Evolutionary conservation across 495 filamentous ascomycete species (phyloP), one percentile per base, ranked within the genome.

Genomic region (Penicillium dipodomyicola): DNA sequence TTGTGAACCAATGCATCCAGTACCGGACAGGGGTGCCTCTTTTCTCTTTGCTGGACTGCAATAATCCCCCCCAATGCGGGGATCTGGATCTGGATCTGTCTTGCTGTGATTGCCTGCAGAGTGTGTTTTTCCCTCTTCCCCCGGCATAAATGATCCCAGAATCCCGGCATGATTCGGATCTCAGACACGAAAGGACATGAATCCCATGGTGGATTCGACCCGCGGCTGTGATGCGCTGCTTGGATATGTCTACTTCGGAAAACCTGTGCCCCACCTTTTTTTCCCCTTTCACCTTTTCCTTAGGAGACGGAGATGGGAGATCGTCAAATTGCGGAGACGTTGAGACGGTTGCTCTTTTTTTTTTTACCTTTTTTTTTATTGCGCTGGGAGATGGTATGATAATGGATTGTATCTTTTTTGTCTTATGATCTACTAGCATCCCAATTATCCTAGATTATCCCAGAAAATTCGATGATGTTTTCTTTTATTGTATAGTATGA

Each of bases 121-220:
- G 43, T 57, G 58, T 49, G 35, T 56, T 53, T 56, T 48, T 46
- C 45, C 57, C 47, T 51, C 57, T 58, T 45, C 32, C 52, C 52
- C 35, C 46, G 55, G 54, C 57, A 52, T 52, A 27, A 52, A 27
- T 4, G 39, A 42, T 52, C 53, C 55, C 53, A 52, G 52, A 57
- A 41, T 12, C 52, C 52, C 53, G 44, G 45, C 37, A 49, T 37
- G 37, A 52, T 57, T 33, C 40, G 50, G 25, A 61, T 20, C 56
- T 37, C 49, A 35, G 55, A 52, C 29, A 47, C 32, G 64, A 59
- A 23, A 52, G 49, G 50, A 39, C 73, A 84, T 63, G 82, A 87
- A 61, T 54, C 69, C 73, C 80, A 61, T 79, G 80, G 4, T 80
- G 82, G 63, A 88, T 89, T 72, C 52, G 57, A 61, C 50, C 44